phyloP scores from a whole-genome alignment of 768 basidiomycete species.

The Leucogyrophana mollusca region DNA sequence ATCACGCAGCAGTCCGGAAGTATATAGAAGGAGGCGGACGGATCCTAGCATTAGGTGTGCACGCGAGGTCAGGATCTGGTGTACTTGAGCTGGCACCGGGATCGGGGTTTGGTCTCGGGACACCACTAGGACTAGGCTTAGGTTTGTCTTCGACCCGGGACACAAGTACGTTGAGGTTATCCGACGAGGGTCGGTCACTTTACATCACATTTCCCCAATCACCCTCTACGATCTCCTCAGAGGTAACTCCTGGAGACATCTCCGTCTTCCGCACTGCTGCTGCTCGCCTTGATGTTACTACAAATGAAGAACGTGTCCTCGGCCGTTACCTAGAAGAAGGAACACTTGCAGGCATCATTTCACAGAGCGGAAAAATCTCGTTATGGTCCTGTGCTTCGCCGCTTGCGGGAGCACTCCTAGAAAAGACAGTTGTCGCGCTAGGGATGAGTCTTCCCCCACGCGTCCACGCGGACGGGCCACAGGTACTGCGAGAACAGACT shows the following conservation, averaged over 20 bases:
- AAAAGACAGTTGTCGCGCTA: conserved; percentile 22
- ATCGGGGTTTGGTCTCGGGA: conserved; percentile 39
- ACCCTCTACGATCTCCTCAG: conserved; percentile 8
- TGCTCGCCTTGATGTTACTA: conserved; percentile 16
- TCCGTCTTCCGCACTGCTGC: conserved; percentile 11
- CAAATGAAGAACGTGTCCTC: conserved; percentile 11
- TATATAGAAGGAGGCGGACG: conserved; percentile 70
- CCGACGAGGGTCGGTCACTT: conserved; percentile 18
- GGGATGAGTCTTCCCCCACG: conserved; percentile 15
- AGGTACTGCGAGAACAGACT: not conserved
- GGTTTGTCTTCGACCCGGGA: conserved; percentile 32
- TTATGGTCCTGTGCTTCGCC: conserved; percentile 30
- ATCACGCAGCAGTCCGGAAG: conserved; percentile 45
- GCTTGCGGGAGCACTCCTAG: conserved; percentile 20
- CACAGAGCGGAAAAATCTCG: conserved; percentile 20
- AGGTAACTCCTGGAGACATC: conserved; percentile 1
- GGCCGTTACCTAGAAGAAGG: conserved; percentile 17
- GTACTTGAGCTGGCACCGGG: conserved; percentile 31
- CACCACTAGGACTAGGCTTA: conserved; percentile 23
- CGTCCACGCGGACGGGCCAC: not conserved
- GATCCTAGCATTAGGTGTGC: conserved; percentile 66
- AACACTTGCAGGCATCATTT: conserved; percentile 21
- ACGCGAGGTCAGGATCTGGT: conserved; percentile 50
- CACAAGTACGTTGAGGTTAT: conserved; percentile 21
- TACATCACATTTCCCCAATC: conserved; percentile 24